phyloP scores from a whole-genome alignment of 768 basidiomycete genomes.

The Rhizopogon roseolus region DNA sequence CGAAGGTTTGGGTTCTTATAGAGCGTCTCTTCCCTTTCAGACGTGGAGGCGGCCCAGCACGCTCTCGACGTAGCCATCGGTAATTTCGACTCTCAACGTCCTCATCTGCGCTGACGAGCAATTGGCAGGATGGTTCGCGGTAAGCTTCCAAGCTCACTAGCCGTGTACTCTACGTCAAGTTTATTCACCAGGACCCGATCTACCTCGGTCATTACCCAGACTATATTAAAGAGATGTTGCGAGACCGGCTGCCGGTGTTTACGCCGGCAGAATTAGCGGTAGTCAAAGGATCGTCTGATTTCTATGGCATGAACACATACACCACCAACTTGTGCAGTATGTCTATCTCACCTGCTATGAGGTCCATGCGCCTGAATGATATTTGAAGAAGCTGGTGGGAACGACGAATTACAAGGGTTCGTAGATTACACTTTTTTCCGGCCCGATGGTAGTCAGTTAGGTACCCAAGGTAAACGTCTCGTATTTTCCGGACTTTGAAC shows the following conservation, averaged over 20 bases:
- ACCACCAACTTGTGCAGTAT: conserved; percentile 59
- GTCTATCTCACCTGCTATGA: conserved; percentile 13
- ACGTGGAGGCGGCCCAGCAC: conserved; percentile 65
- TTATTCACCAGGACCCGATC: conserved; percentile 46
- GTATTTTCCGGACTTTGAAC: background rate
- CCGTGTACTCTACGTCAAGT: background rate
- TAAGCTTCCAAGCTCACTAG: conserved; percentile 21
- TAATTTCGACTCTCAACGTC: conserved; percentile 30
- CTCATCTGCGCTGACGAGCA: conserved; percentile 13
- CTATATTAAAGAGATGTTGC: conserved; percentile 51
- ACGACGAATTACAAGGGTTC: conserved; percentile 59
- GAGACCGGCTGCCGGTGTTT: conserved; percentile 54
- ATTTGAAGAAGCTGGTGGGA: conserved; percentile 49
- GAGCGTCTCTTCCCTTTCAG: conserved; percentile 27
- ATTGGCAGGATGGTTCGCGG: conserved; percentile 51
- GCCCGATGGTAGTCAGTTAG: conserved; percentile 60
- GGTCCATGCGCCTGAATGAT: background rate
- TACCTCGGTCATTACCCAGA: conserved; percentile 69
- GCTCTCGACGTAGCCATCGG: conserved; percentile 72
- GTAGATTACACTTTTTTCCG: conserved; percentile 59
- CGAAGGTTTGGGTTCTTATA: background rate
- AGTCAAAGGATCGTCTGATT: conserved; percentile 63
- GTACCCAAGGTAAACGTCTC: conserved; percentile 45
- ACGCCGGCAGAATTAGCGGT: conserved; percentile 50
- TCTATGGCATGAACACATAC: conserved; percentile 72